phyloP scores from a whole-genome alignment of 106 monocot species.

The Dactylorhiza incarnata region DNA sequence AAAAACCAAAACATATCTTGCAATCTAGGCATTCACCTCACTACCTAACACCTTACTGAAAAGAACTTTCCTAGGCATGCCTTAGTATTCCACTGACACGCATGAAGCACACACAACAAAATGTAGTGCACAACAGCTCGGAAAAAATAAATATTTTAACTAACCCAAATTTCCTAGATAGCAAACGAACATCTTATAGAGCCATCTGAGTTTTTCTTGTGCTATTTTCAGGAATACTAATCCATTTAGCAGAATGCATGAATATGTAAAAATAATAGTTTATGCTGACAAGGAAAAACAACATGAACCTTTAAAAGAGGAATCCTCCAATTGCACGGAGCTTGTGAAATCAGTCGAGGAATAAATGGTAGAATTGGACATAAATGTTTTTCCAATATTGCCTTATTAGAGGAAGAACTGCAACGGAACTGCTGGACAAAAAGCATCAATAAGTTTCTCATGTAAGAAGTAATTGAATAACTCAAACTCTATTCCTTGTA shows the following conservation, averaged over 20 bases:
- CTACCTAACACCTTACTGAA: no score
- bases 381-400: constrained; percentile 37
- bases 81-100: no score
- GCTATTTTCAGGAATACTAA: neutral
- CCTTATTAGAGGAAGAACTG: constrained; percentile 9
- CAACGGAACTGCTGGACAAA: constrained; percentile 26
- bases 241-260: neutral
- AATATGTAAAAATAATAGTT: neutral
- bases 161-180: neutral
- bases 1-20: no score
- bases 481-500: neutral
- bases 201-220: neutral
- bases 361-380: constrained; percentile 32
- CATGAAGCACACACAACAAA: neutral
- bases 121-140: neutral
- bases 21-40: no score
- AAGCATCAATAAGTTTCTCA: neutral
- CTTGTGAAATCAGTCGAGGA: constrained; percentile 36
- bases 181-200: neutral
- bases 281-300: neutral
- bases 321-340: constrained; percentile 27
- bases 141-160: neutral
- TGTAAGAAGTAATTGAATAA: neutral
- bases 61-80: no score
- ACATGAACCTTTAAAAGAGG: constrained; percentile 45